Percentiles rank a stretch among this genome's conserved stretches.
Evolutionary conservation across 345 rosid genomes (phyloP).

Genomic region (Capsella bursapastoris): DNA sequence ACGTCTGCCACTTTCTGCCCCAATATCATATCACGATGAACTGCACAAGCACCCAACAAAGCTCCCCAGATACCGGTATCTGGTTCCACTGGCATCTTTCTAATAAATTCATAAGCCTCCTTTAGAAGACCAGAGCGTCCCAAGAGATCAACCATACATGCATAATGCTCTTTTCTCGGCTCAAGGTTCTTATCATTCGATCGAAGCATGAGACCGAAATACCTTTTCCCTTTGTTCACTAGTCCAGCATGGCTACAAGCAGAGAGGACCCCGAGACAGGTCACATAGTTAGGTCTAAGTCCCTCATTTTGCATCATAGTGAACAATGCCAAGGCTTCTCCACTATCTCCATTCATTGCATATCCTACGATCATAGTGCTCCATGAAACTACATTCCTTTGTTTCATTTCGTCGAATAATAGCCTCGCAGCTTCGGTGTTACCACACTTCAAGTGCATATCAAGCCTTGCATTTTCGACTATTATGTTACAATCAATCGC

Average conservation of each 20-base stretch:
- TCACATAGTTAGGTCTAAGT: conserved; percentile 50
- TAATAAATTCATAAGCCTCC: conserved; percentile 52
- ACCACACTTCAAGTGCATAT: conserved; percentile 60
- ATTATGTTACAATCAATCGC: conserved; percentile 48
- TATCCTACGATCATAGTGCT: conserved; percentile 57
- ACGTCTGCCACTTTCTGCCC: conserved; percentile 55
- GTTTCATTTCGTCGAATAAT: conserved; percentile 45
- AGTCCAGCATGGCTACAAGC: conserved; percentile 61
- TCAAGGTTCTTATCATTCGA: conserved; percentile 46
- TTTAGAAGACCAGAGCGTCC: conserved; percentile 51
- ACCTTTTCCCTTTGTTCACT: conserved; percentile 47
- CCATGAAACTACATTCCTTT: conserved; percentile 57
- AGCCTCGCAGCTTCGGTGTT: conserved; percentile 44
- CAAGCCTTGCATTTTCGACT: conserved; percentile 55
- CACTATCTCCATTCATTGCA: conserved; percentile 55
- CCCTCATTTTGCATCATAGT: conserved; percentile 47
- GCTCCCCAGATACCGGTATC: conserved; percentile 58
- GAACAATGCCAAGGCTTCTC: conserved; percentile 52
- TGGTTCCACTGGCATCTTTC: conserved; percentile 52
- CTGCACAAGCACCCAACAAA: conserved; percentile 55
- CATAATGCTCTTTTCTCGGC: conserved; percentile 57
- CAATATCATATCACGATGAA: conserved; percentile 49
- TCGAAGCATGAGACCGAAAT: conserved; percentile 41
- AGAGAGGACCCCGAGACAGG: conserved; percentile 50
- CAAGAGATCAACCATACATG: conserved; percentile 57